Evolutionary conservation across 2,329 filamentous ascomycete genomes (phyloP).

Genomic region (Fusarium chuoi): DNA sequence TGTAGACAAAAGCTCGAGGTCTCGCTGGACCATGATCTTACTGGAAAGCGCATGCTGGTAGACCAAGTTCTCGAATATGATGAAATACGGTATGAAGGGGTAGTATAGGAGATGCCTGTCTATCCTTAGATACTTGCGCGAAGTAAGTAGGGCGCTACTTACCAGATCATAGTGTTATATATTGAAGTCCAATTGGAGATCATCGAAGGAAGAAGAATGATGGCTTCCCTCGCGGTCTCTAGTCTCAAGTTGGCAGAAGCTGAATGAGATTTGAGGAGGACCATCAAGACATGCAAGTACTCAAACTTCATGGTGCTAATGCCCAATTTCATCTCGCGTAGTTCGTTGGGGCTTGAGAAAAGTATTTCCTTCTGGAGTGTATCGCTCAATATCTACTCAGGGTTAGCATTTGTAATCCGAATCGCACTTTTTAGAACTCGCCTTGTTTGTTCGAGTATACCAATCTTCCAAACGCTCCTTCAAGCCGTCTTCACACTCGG

Average conservation of each 20-base stretch:
- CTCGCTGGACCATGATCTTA: neutral
- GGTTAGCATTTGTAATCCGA: neutral
- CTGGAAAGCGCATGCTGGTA: neutral
- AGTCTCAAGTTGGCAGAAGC: neutral
- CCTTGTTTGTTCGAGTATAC: neutral
- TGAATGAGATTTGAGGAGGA: neutral
- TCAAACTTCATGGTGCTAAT: slow-evolving; percentile 5
- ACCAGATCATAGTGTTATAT: slow-evolving; percentile 18
- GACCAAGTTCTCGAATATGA: slow-evolving; percentile 1
- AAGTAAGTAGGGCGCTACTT: fast-evolving
- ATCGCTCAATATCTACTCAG: neutral
- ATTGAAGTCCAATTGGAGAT: slow-evolving; percentile 8
- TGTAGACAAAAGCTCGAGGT: neutral
- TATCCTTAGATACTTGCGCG: neutral
- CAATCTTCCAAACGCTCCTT: fast-evolving
- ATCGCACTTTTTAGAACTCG: neutral
- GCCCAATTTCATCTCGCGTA: slow-evolving; percentile 5
- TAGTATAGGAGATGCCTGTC: slow-evolving; percentile 11
- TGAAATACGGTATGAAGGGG: slow-evolving; percentile 18
- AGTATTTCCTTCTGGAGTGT: neutral
- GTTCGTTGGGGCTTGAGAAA: neutral
- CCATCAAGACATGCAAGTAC: neutral
- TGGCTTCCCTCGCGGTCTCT: neutral
- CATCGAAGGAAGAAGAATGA: slow-evolving; percentile 2
- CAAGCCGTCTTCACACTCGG: neutral